Evolutionary conservation across 2,329 filamentous ascomycete species (phyloP).

Genomic region (Colletotrichum sp.): DNA sequence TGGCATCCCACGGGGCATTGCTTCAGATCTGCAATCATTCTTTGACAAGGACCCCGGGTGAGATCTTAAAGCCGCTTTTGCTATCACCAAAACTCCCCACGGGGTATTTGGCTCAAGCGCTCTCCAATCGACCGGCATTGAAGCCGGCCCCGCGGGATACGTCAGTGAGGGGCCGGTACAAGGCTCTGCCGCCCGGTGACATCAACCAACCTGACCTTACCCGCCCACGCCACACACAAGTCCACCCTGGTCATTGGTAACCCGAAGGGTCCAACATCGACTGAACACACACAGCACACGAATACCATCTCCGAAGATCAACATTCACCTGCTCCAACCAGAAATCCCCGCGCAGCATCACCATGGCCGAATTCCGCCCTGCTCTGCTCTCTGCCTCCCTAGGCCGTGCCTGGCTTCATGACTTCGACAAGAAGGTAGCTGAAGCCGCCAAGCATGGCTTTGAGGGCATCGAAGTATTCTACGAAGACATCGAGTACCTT

Average conservation of each 20-base stretch:
- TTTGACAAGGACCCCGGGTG: not conserved
- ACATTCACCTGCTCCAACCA: not conserved
- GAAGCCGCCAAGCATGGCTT: conserved; percentile 44
- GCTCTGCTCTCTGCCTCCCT: not conserved
- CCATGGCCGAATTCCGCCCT: not conserved
- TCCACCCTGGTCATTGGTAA: not conserved
- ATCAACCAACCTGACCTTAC: not conserved
- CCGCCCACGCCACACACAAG: not conserved
- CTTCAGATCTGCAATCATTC: not conserved
- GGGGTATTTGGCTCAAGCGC: not conserved
- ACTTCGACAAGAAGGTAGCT: not conserved
- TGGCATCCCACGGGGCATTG: not conserved
- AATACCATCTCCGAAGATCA: not conserved
- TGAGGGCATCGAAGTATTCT: conserved; percentile 75
- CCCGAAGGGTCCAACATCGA: not conserved
- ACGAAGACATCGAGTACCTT: conserved; percentile 73
- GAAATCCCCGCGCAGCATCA: not conserved
- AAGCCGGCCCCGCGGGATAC: not conserved
- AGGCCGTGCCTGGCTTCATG: conserved; percentile 29
- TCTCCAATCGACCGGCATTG: not conserved
- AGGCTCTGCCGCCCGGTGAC: not conserved
- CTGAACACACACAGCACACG: not conserved
- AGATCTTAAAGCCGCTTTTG: not conserved
- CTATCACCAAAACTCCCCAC: not conserved
- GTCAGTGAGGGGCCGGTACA: not conserved